Evolutionary conservation across 2,329 filamentous ascomycete species (phyloP), one percentile per base, ranked within the genome.

Genomic region (Claviceps maximensis): DNA sequence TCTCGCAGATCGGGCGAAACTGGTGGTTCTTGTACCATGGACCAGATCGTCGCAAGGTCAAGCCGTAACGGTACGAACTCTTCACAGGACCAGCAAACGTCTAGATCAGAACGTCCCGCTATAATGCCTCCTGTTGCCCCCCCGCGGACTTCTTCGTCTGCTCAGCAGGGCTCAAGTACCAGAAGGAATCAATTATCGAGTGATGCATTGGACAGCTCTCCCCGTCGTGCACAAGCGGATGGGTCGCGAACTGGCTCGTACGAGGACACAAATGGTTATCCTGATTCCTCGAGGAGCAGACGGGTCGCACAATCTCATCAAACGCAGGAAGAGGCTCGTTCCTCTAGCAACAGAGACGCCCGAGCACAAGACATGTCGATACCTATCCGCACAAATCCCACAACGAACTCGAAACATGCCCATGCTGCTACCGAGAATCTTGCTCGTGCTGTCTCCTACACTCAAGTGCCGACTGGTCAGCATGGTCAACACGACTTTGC

Each of bases 101-200:
- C 72, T 21, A 62, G 71, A 53, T 71, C 74, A 56, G 76, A 77
- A 61, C 74, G 75, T 62, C 72, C 74, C 70, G 78, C 71, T 69
- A 79, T 74, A 68, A 81, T 77, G 71, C 81, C 86, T 51, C 84
- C 87, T 25, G 77, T 87, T 60, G 54, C 54, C 27, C 89, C 87
- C 48, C 87, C 87, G 38, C 81, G 89, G 63, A 90, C 87, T 8
- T 94, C 89, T 15, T 93, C 89, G 46, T 93, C 88, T 45, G 85
- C 82, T 58, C 68, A 71, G 56, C 69, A 71, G 57, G 60, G 63
- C 59, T 64, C 71, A 17, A 69, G 63, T 58, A 70, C 75, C 29
- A 69, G 75, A 52, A 71, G 74, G 60, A 64, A 67, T 40, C 64
- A 71, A 17, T 70, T 75, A 51, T 60, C 71, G n/a, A 69, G 65